Conservation (phyloP, 495 filamentous ascomycete genomes). For the Lasiosphaeria miniovina region DNA sequence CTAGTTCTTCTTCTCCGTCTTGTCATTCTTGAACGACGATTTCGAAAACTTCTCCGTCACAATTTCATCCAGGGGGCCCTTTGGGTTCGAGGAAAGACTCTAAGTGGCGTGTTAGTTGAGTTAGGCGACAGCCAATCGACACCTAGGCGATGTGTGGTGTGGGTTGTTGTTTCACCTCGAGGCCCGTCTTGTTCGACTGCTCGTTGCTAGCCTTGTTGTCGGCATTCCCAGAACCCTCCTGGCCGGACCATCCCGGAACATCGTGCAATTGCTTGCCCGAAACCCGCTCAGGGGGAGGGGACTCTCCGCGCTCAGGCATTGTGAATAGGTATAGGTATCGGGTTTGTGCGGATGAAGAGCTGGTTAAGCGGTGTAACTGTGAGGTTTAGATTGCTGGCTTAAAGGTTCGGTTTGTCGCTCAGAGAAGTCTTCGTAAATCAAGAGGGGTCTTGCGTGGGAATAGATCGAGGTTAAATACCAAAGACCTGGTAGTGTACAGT, state of each 20-base stretch:
- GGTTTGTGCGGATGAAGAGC: slow-evolving; percentile 2
- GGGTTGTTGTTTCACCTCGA: slow-evolving; percentile 36
- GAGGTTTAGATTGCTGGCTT: not conserved
- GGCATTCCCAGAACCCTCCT: slow-evolving; percentile 50
- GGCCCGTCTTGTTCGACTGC: slow-evolving; percentile 43
- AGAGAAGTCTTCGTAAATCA: not conserved
- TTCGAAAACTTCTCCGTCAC: slow-evolving; percentile 63
- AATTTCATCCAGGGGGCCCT: slow-evolving; percentile 63
- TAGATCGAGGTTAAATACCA: slow-evolving; percentile 1
- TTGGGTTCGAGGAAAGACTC: slow-evolving; percentile 65
- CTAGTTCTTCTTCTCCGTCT: not conserved
- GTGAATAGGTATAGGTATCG: not conserved
- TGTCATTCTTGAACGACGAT: slow-evolving; percentile 13
- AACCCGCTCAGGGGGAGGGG: slow-evolving; percentile 71
- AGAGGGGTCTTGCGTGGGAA: not conserved
- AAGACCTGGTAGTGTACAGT: not conserved
- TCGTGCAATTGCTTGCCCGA: slow-evolving; percentile 61
- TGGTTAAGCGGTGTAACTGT: not conserved
- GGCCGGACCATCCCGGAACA: slow-evolving; percentile 30
- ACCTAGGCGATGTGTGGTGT: not conserved
- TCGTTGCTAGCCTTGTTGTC: slow-evolving; percentile 44
- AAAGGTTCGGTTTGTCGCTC: not conserved
- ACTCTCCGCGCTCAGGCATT: slow-evolving; percentile 59
- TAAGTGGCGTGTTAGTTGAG: slow-evolving; percentile 25
- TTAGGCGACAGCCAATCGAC: not conserved